Conservation (phyloP, 2,329 filamentous ascomycete species). For the Alternaria solani region DNA sequence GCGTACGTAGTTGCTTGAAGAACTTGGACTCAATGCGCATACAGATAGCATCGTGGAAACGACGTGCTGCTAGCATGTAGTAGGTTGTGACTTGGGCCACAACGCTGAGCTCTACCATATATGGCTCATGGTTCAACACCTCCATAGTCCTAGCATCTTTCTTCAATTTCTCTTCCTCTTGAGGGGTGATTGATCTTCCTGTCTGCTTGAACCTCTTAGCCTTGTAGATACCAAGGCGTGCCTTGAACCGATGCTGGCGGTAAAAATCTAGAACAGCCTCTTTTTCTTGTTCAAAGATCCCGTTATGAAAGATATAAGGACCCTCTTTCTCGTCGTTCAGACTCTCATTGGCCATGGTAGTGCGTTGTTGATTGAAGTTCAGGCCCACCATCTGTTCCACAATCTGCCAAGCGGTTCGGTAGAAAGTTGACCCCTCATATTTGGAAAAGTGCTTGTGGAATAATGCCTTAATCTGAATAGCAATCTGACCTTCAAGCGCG, state of each 20-base stretch:
- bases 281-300: conserved; percentile 30
- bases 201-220: conserved; percentile 24
- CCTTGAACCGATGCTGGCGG: conserved; percentile 28
- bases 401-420: conserved; percentile 29
- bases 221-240: conserved; percentile 41
- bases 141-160: conserved; percentile 32
- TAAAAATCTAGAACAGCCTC: conserved; percentile 29
- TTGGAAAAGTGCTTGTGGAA: conserved; percentile 42
- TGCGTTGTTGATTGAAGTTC: conserved; percentile 38
- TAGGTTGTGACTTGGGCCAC: conserved; percentile 72
- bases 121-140: conserved; percentile 65
- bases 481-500: conserved; percentile 21
- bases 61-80: conserved; percentile 70
- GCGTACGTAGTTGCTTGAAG: conserved; percentile 33
- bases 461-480: conserved; percentile 21
- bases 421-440: conserved; percentile 44
- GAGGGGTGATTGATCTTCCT: conserved; percentile 18
- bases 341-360: conserved; percentile 31
- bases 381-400: conserved; percentile 35
- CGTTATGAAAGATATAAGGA: conserved; percentile 46
- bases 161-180: conserved; percentile 40
- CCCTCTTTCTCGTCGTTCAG: conserved; percentile 46
- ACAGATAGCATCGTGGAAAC: conserved; percentile 67
- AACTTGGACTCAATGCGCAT: conserved; percentile 51
- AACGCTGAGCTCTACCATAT: conserved; percentile 66